Evolutionary conservation across 441 rosid species (phyloP), one percentile per base, ranked within the genome.

Genomic region (Mallotus japonicus): DNA sequence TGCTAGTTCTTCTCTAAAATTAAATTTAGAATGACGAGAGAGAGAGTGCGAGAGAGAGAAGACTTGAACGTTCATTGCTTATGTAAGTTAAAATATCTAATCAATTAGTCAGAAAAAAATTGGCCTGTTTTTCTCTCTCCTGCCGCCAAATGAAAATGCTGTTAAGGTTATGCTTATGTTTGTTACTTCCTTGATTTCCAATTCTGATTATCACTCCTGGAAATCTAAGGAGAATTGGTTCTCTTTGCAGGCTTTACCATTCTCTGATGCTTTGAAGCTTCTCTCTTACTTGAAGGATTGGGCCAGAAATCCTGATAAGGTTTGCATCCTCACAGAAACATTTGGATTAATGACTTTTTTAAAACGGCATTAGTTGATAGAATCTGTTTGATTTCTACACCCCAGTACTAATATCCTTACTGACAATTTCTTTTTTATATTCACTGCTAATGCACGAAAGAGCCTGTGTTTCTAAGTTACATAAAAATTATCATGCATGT

Each of bases 201-300:
- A 12, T 75, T 71, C 61, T 12, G 67, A 44, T 50, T 40, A 34
- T 69, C 58, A 16, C 5, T 72, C 15, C 62, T 46, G 65, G 3
- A 68, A 54, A 42, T 57, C 77, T 71, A 37, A 78, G n/a, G 47
- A 65, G 4, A 71, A 70, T 32, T 79, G 28, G n/a, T 75, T 67
- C 63, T 72, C 16, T 68, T 11, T 76, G 78, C 86, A 92, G 99
- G 87, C 93, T 69, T 78, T 95, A 78, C 90, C 96, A 74, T 95
- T 92, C 86, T 89, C 99, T 42, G 96, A 91, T 84, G 90, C 95
- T 73, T 80, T 95, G 77, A 95, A 87, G 87, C 88, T 95, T 76
- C 79, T 95, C 20, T 84, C 88, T 65, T 92, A 88, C 82, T 69
- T 81, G 80, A 85, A 85, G 85, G 88, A 85, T 74, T 92, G 99